Percentiles rank a stretch among this genome's conserved stretches.
Evolutionary conservation across 225 moss, liverwort and hornwort species (phyloP).

Genomic region (Rhytidiadelphus loreus): DNA sequence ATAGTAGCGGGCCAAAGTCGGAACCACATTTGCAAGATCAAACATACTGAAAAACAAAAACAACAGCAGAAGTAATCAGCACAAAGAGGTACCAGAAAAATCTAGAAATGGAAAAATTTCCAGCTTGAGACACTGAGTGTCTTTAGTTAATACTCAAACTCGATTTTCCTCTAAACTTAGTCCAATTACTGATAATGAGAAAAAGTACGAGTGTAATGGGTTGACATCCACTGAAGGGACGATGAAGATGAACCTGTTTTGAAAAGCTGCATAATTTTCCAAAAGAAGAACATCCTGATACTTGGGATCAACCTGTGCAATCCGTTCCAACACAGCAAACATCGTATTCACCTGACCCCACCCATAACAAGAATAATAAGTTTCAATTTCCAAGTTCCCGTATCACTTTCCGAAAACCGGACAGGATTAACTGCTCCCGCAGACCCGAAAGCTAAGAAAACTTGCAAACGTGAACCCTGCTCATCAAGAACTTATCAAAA

Average conservation of each 20-base stretch:
- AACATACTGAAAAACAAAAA: slow-evolving; percentile 64
- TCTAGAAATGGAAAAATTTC: neutral
- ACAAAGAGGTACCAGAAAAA: neutral
- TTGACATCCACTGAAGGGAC: neutral
- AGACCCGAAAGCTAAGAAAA: neutral
- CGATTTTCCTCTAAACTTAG: neutral
- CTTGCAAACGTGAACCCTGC: neutral
- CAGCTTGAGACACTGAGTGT: neutral
- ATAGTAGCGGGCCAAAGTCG: slow-evolving; percentile 80
- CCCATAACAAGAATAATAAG: neutral
- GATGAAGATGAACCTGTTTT: slow-evolving; percentile 66
- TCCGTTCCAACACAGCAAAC: slow-evolving; percentile 87
- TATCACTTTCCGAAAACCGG: neutral
- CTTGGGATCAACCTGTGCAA: slow-evolving; percentile 92
- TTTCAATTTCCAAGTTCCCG: neutral
- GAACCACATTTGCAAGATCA: slow-evolving; percentile 92
- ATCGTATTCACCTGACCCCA: slow-evolving; percentile 80
- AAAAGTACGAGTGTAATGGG: neutral
- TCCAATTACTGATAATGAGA: neutral
- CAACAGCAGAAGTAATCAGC: neutral
- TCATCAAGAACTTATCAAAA: neutral
- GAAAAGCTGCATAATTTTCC: slow-evolving; percentile 98
- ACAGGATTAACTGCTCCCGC: neutral
- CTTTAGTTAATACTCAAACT: neutral
- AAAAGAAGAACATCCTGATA: slow-evolving; percentile 85